Conservation (phyloP, 1,284 basidiomycete genomes). For the Malassezia cuniculi region DNA sequence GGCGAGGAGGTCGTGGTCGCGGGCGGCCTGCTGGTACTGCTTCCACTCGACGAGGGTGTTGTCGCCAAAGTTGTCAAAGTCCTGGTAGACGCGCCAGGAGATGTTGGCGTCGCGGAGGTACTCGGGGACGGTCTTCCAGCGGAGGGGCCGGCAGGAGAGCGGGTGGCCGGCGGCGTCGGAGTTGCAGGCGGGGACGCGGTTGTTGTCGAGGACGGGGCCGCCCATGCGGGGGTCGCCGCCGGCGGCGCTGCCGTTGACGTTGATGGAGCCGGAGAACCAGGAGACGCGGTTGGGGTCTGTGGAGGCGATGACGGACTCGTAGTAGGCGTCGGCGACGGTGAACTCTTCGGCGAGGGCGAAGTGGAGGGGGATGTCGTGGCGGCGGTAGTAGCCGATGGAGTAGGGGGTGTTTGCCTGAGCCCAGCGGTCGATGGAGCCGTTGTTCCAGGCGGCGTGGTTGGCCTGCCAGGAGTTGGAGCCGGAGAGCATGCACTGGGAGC, state of each 20-base stretch:
- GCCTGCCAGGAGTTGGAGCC: conserved; percentile 21
- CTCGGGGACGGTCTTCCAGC: conserved; percentile 27
- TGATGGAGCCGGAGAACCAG: conserved; percentile 16
- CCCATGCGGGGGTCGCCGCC: conserved; percentile 2
- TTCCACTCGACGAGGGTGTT: conserved; percentile 10
- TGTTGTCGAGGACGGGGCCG: conserved; percentile 15
- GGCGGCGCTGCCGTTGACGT: too few relatives aligned
- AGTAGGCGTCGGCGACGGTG: conserved; percentile 23
- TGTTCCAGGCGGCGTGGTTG: conserved; percentile 23
- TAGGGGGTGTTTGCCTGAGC: conserved; percentile 20
- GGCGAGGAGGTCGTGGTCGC: conserved; percentile 10
- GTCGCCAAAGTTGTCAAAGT: conserved; percentile 22
- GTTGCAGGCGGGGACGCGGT: conserved; percentile 9
- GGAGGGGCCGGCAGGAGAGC: conserved; percentile 16
- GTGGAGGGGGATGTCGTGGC: conserved; percentile 23
- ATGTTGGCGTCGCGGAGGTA: conserved; percentile 19
- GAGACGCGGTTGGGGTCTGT: conserved; percentile 21
- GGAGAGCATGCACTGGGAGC: conserved; percentile 21
- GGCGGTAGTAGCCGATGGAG: conserved; percentile 21
- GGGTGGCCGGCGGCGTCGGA: conserved; percentile 4
- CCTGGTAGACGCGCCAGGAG: conserved; percentile 22
- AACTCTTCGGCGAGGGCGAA: conserved; percentile 25
- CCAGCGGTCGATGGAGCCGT: conserved; percentile 24
- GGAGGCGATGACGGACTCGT: conserved; percentile 20
- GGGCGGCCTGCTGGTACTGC: conserved; percentile 15